These are phyloP conservation scores for Tephrocybe sp. DNA, from an alignment of 768 basidiomycete genomes.

Conservation along the genomic window DNA sequence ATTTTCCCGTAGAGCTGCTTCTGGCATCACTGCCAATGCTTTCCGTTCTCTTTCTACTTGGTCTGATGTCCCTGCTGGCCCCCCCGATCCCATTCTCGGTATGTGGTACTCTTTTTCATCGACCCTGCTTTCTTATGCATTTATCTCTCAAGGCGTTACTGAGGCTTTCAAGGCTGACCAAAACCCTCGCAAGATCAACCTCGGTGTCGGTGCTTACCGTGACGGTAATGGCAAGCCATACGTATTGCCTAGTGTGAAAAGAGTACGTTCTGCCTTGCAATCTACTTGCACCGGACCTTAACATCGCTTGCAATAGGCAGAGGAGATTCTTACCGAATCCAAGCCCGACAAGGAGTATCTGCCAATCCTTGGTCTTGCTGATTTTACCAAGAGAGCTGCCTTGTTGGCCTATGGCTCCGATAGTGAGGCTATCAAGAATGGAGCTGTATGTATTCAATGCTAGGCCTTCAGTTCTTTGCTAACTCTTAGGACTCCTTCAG, in stretches of 20 bases:
- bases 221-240: slow-evolving; percentile 95
- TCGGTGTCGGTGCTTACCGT: slow-evolving; percentile 96
- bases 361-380: slow-evolving; percentile 86
- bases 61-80: slow-evolving; percentile 81
- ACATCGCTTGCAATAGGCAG: slow-evolving; percentile 50
- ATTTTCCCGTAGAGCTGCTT: slow-evolving; percentile 48
- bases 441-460: slow-evolving; percentile 52
- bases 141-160: slow-evolving; percentile 60
- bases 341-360: slow-evolving; percentile 93
- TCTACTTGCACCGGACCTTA: not conserved
- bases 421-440: slow-evolving; percentile 66
- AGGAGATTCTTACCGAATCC: slow-evolving; percentile 62
- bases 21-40: slow-evolving; percentile 31
- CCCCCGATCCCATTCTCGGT: slow-evolving; percentile 94
- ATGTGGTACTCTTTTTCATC: slow-evolving; percentile 13
- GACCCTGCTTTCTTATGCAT: slow-evolving; percentile 8
- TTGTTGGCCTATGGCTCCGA: slow-evolving; percentile 90
- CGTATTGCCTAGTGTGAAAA: slow-evolving; percentile 84
- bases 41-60: slow-evolving; percentile 65
- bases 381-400: slow-evolving; percentile 83
- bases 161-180: slow-evolving; percentile 98
- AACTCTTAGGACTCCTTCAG: slow-evolving; percentile 32
- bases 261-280: slow-evolving; percentile 41
- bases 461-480: slow-evolving; percentile 4
- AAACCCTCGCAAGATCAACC: slow-evolving; percentile 90